Evolutionary conservation across 768 basidiomycete genomes (phyloP).

Genomic region (Cyclocybe cylindracea): DNA sequence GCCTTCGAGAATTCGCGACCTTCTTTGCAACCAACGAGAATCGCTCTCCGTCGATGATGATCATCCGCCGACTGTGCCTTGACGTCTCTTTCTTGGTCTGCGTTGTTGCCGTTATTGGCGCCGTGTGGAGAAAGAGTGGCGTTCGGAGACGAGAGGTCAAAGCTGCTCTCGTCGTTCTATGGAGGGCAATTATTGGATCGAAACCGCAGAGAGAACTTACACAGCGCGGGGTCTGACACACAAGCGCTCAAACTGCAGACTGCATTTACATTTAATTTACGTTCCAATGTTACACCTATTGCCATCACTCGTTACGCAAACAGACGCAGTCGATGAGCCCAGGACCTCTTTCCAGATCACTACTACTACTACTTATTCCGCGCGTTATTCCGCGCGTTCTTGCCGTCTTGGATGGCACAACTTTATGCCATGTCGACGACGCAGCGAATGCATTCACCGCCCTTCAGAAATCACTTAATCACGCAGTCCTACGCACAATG

Average conservation of each 20-base stretch:
- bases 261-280: conserved; percentile 5
- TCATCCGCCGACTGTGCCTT: conserved; percentile 74
- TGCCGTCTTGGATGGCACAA: background rate
- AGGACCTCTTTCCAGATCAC: background rate
- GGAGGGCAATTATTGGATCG: conserved; percentile 69
- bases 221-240: conserved; percentile 46
- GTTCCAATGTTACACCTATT: background rate
- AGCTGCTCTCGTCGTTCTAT: conserved; percentile 63
- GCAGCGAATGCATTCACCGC: conserved; percentile 90
- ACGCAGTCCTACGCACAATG: background rate
- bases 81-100: conserved; percentile 76
- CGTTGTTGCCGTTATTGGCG: conserved; percentile 57
- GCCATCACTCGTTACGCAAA: background rate
- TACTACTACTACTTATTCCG: background rate
- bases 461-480: conserved; percentile 35
- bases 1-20: conserved; percentile 47
- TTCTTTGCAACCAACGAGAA: conserved; percentile 64
- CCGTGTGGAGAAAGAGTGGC: conserved; percentile 69
- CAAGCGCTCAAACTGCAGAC: conserved; percentile 1
- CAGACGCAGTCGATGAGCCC: too few species aligned
- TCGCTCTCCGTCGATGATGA: conserved; percentile 64
- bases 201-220: conserved; percentile 45
- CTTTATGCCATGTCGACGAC: conserved; percentile 84
- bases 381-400: background rate
- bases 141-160: conserved; percentile 69